These are phyloP conservation scores for Phytophthora melonis DNA, from an alignment of 352 stramenopile genomes.

Conservation along the genomic window DNA sequence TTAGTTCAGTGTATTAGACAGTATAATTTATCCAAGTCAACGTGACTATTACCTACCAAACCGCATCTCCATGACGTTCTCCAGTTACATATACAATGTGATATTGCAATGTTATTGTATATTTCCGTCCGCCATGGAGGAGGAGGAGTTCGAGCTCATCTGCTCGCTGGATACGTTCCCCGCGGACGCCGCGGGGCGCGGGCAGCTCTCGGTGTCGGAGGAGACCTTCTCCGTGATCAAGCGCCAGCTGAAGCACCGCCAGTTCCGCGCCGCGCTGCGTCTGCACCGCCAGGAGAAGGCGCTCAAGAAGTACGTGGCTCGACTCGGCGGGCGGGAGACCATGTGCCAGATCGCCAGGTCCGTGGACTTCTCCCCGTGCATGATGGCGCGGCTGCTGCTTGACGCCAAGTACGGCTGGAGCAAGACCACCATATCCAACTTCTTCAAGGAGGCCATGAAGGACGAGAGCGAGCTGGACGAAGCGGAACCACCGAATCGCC, in stretches of 20 bases:
- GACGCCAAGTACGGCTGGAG: slow-evolving; percentile 63
- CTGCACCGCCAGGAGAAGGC: slow-evolving; percentile 69
- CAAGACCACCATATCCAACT: slow-evolving; percentile 74
- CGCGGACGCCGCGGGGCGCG: neutral
- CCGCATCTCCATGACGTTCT: neutral
- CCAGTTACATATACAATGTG: neutral
- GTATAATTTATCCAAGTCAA: slow-evolving; percentile 33
- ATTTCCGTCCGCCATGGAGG: slow-evolving; percentile 45
- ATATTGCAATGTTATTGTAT: neutral
- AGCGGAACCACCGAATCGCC: slow-evolving; percentile 6
- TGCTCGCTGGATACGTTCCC: slow-evolving; percentile 56
- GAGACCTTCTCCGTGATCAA: slow-evolving; percentile 71
- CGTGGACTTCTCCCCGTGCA: slow-evolving; percentile 71
- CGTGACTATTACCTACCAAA: neutral
- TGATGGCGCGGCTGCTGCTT: slow-evolving; percentile 71
- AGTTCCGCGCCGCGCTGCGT: slow-evolving; percentile 53
- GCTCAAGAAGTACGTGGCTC: slow-evolving; percentile 60
- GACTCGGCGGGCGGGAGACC: slow-evolving; percentile 41
- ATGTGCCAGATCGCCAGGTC: slow-evolving; percentile 54
- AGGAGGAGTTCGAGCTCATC: slow-evolving; percentile 56
- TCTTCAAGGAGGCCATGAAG: slow-evolving; percentile 66
- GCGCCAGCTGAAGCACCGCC: slow-evolving; percentile 57
- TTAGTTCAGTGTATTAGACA: slow-evolving; percentile 14
- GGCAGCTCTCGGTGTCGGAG: slow-evolving; percentile 49
- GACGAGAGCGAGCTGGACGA: slow-evolving; percentile 28